Evolutionary conservation across 768 basidiomycete genomes (phyloP), one percentile per base, ranked within the genome.

Genomic region (Bullera alba): DNA sequence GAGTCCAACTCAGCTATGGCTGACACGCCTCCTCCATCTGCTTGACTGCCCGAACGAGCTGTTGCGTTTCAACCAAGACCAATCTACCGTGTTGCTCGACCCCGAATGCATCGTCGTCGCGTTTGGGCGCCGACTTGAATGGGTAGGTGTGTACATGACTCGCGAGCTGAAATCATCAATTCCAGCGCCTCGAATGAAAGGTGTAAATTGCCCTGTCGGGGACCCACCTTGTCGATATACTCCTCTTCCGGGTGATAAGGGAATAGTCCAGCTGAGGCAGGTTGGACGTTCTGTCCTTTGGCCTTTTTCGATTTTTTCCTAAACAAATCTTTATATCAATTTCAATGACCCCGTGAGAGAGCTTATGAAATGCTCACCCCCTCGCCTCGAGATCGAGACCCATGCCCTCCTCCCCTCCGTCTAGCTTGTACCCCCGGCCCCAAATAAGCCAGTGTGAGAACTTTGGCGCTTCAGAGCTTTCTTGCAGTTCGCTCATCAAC

Each of bases 231-330:
- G 49, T 79, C 77, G 45, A 90, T 81, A 35, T 76, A 76, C 35
- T 83, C 83, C 70, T 95, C 91, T 68, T 95, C 92, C 0, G 85
- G 83, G 64, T 95, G 90, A 74, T 87, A 93, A 2, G 81, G 74
- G 62, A 83, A 85, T 4, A 81, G 75, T 0, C 82, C 73, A 29
- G 51, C 69, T 63, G 38, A 73, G 57, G 34, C 67, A 49, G 39
- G 62, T 15, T 42, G 16, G 22, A 44, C 49, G 2, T 26, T 29
- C 30, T n/a, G 39, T 60, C 71, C 63, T 54, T 68, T 76, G 32
- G 71, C 73, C 51, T 60, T 76, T 26, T 52, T 53, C 32, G 53
- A 61, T 48, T 46, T 57, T 38, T 52, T 52, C 38, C 45, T 46
- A 7, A 12, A 16, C 22, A n/a, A 29, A 54, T 61, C 43, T 45